phyloP scores from a whole-genome alignment of 1,284 basidiomycete species.

The Ceratorhiza oryzae-sativae region DNA sequence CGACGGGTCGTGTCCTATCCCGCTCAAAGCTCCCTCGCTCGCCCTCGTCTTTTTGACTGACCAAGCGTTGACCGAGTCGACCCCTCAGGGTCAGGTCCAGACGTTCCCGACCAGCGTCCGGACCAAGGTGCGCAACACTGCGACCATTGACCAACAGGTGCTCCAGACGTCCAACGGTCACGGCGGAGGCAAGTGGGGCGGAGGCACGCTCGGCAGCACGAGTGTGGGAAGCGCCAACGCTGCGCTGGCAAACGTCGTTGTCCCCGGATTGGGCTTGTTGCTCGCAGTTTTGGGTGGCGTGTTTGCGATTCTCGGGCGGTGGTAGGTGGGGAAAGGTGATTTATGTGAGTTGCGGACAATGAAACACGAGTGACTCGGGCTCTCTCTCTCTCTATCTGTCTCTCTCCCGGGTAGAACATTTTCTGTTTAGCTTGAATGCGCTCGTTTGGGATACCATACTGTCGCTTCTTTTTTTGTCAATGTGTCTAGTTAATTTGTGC shows the following conservation, averaged over 20 bases:
- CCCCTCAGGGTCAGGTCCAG: constrained; percentile 44
- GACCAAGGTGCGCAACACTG: constrained; percentile 53
- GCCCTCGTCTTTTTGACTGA: constrained; percentile 74
- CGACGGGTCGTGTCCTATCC: constrained; percentile 60
- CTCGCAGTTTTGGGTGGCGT: not conserved
- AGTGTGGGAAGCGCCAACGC: constrained; percentile 20
- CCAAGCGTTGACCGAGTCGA: constrained; percentile 54
- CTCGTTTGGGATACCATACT: constrained; percentile 10
- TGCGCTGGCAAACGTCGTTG: not conserved
- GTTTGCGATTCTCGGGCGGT: not conserved
- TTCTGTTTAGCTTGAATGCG: not conserved
- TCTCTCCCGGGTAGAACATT: no score
- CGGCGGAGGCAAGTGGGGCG: constrained; percentile 39
- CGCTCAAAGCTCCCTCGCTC: constrained; percentile 71
- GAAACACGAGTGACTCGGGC: constrained; percentile 3
- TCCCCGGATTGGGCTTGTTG: constrained; percentile 21
- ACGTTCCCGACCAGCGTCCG: constrained; percentile 58
- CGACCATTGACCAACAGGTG: constrained; percentile 49
- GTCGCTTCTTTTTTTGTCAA: not conserved
- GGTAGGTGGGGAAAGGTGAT: not conserved
- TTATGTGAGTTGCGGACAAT: constrained; percentile 2
- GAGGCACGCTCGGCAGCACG: constrained; percentile 2
- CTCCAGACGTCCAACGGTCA: constrained; percentile 53
- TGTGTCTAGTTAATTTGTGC: not conserved
- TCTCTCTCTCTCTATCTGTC: no score